These are phyloP conservation scores for Malassezia furfur DNA, from an alignment of 1,284 basidiomycete genomes.

Conservation along the genomic window DNA sequence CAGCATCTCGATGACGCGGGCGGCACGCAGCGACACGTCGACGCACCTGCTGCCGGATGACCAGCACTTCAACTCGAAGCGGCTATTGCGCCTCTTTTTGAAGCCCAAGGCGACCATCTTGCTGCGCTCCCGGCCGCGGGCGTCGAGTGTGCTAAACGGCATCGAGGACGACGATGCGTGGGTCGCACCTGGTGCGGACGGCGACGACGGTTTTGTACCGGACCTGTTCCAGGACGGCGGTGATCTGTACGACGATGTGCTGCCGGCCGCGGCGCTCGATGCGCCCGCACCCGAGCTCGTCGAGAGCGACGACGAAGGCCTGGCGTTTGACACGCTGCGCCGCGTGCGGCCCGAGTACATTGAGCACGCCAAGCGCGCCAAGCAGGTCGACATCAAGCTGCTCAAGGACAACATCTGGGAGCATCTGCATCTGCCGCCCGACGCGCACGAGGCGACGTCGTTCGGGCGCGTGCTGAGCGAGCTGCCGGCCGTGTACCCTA, in stretches of 20 bases:
- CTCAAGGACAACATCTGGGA: conserved; percentile 98
- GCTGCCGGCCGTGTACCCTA: conserved; percentile 71
- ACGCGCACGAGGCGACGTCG: conserved; percentile 16
- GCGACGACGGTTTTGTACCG: conserved; percentile 59
- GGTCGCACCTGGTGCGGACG: not conserved
- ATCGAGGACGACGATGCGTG: conserved; percentile 49
- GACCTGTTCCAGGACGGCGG: conserved; percentile 96
- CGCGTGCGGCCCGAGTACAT: conserved; percentile 78
- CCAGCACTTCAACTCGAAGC: conserved; percentile 87
- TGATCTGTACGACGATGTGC: conserved; percentile 55
- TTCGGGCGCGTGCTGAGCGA: conserved; percentile 77
- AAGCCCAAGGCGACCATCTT: conserved; percentile 56
- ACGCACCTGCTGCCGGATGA: conserved; percentile 84
- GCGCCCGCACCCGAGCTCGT: conserved; percentile 30
- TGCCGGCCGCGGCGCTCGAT: conserved; percentile 13
- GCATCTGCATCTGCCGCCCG: conserved; percentile 54
- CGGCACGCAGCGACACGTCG: conserved; percentile 49
- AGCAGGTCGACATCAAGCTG: conserved; percentile 89
- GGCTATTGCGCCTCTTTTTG: conserved; percentile 80
- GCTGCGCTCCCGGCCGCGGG: conserved; percentile 62
- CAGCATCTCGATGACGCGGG: conserved; percentile 50
- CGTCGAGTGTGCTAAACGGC: conserved; percentile 34
- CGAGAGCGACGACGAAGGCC: conserved; percentile 57
- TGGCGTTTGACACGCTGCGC: conserved; percentile 66
- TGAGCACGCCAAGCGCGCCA: conserved; percentile 89